These are phyloP conservation scores for Gloeophyllum trabeum DNA, from an alignment of 768 basidiomycete genomes.

Conservation along the genomic window DNA sequence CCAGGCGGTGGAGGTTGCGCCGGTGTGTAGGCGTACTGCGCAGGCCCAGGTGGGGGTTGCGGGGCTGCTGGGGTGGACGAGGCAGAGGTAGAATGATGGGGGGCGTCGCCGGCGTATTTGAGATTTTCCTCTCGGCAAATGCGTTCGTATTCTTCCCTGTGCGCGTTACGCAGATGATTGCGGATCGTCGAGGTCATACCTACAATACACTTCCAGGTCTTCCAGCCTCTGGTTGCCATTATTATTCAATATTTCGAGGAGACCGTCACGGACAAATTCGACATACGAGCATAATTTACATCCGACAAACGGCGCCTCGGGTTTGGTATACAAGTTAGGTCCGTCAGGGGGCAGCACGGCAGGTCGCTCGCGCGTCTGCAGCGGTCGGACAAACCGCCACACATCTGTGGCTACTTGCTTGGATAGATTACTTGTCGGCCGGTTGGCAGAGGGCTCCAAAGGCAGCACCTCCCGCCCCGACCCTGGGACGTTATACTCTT, in stretches of 20 bases:
- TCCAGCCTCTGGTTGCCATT: not conserved
- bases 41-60: not conserved
- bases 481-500: not conserved
- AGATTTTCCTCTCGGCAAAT: not conserved
- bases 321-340: not conserved
- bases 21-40: not conserved
- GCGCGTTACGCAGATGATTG: not conserved
- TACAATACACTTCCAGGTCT: not conserved
- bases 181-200: not conserved
- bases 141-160: not conserved
- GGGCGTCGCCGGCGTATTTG: not conserved
- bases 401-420: not conserved
- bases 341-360: not conserved
- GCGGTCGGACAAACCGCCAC: not conserved
- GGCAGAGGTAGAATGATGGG: too few relatives aligned
- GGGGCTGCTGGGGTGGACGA: not conserved
- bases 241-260: not conserved
- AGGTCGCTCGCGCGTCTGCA: not conserved
- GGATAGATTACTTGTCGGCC: not conserved
- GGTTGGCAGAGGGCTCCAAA: not conserved
- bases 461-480: not conserved
- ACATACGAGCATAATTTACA: not conserved
- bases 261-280: not conserved
- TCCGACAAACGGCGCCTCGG: not conserved
- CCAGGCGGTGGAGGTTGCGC: not conserved